Base-by-base conservation (phyloP, 73 alveolate genomes). In the Paramecium caudatum region DNA sequence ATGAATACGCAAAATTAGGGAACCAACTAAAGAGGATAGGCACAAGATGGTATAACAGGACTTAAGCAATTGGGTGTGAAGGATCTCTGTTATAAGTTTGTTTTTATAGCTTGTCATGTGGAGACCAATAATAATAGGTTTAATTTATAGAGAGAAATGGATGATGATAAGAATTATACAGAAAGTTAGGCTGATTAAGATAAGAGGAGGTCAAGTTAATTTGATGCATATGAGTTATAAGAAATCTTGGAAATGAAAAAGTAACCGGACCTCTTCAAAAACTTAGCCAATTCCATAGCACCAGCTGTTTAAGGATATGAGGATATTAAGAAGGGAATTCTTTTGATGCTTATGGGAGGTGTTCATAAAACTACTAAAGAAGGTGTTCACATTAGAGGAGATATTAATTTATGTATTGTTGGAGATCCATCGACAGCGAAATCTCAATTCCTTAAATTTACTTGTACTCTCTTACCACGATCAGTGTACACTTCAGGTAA, bases 371-470 rank as follows among this genome's bases (percentile, higher is more conserved):
- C 91, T 37, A 98, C 99, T 19, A 41, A 48, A 23, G 99, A 98
- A 90, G 99, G 99, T 34, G 98, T 98, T 41, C 98, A 98, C 93
- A 94, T 98, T 27, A 95, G 99, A 91, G 99, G 99, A 37, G 99
- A 98, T 90, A 91, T 98, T 88, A 98, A 98, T 84, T 93, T 97
- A 55, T 98, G 99, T 83, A 70, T 98, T 81, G 99, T 98, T 5
- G 99, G 99, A 5, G 99, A 98, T 87, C 99, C 99, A 0, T 95
- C 99, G 0, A 98, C 99, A 21, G 99, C 99, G 17, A 98, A 98
- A 91, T 92, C 98, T 27, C 98, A 98, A 93, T 96, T 98, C 95
- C 90, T 98, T 80, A 98, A 98, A 91, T 98, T 98, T 92, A 98
- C 97, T 17, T 90, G 97, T 90, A 91, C 94, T 30, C 93, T 98